A percentile compares a stretch with the other conserved stretches of the same genome.
These are phyloP conservation scores for Penicillium subrubescens DNA, from an alignment of 495 filamentous ascomycete species.

Conservation along the genomic window DNA sequence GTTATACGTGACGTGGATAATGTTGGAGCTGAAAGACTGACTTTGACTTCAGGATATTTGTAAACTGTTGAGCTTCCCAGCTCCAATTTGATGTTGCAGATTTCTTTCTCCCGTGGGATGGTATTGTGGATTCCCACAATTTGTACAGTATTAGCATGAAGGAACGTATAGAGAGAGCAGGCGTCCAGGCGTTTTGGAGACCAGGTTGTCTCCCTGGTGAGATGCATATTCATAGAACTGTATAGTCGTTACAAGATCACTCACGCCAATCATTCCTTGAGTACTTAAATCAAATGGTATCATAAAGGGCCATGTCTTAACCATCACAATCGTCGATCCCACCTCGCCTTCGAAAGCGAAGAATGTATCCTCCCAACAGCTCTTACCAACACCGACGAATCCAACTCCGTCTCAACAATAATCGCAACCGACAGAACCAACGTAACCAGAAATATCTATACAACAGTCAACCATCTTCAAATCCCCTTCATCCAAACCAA, in stretches of 20 bases:
- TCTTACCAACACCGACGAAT: neutral
- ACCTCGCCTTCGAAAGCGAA: neutral
- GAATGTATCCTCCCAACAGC: neutral
- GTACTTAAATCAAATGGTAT: too few species aligned
- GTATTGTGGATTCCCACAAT: neutral
- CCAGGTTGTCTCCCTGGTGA: neutral
- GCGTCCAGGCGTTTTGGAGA: neutral
- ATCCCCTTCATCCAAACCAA: neutral
- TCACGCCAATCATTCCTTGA: neutral
- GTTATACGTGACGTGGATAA: conserved; percentile 7
- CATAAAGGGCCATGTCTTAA: too few species aligned
- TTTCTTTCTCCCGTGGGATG: neutral
- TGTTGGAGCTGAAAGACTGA: conserved; percentile 5
- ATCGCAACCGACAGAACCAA: conserved; percentile 35
- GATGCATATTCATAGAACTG: neutral
- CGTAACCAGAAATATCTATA: conserved; percentile 31
- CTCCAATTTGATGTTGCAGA: conserved; percentile 37
- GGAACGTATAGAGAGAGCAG: neutral
- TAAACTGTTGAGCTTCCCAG: conserved; percentile 50
- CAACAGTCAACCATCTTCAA: neutral
- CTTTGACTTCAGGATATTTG: conserved; percentile 43
- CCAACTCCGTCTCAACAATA: conserved; percentile 26
- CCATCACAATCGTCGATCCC: too few species aligned
- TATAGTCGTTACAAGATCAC: neutral
- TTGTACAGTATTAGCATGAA: conserved; percentile 14